Evolutionary conservation across 1,284 basidiomycete genomes (phyloP).

Genomic region (Ganoderma lucidum): DNA sequence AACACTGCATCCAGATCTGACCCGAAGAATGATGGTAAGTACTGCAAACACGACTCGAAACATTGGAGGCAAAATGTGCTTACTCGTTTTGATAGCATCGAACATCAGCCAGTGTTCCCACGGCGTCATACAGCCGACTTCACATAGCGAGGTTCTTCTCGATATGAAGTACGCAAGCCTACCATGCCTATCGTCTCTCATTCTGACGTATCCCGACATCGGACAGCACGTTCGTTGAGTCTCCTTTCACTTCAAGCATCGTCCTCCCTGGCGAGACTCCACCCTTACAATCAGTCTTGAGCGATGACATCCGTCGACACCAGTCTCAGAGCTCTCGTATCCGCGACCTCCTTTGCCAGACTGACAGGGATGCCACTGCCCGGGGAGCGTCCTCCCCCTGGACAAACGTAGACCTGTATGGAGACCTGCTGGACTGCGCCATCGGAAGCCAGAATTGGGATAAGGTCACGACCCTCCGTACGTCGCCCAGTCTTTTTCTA

Average conservation of each 20-base stretch:
- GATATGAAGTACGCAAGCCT: background rate
- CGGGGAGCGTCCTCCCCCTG: background rate
- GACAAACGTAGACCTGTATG: background rate
- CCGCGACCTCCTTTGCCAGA: background rate
- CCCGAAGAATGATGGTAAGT: too few species aligned
- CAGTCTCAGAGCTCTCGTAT: background rate
- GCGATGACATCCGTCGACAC: background rate
- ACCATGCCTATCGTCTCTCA: background rate
- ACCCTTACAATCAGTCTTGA: background rate
- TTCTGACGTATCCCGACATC: background rate
- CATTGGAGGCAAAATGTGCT: too few species aligned
- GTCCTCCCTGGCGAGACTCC: background rate
- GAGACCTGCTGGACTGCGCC: background rate
- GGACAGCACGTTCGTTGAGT: background rate
- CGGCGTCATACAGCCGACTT: background rate
- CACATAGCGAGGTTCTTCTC: too few species aligned
- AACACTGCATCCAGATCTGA: too few species aligned
- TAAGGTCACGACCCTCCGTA: background rate
- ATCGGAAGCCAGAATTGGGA: background rate
- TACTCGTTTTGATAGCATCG: too few species aligned
- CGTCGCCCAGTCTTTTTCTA: background rate
- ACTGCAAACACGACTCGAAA: too few species aligned
- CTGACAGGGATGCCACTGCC: background rate
- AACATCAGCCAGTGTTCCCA: background rate
- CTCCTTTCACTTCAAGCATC: background rate